A percentile compares a stretch with the other conserved stretches of the same genome.
Conservation (phyloP, 257 asterid species). For the Ballota nigra region DNA sequence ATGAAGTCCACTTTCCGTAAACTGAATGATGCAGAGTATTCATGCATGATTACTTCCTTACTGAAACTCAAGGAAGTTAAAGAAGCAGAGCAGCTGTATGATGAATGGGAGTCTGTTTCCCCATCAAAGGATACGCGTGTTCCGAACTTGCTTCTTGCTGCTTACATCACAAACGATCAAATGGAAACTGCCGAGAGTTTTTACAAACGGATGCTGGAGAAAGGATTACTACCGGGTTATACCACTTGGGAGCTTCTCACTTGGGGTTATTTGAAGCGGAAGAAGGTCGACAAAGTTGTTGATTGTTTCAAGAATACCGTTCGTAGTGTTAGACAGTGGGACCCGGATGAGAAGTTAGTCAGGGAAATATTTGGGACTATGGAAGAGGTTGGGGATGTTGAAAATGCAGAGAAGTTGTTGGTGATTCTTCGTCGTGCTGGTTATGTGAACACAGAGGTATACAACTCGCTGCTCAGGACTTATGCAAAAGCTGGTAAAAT, state of each 20-base stretch:
- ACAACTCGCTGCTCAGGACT: slow-evolving; percentile 69
- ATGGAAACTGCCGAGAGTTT: slow-evolving; percentile 74
- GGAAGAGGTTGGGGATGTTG: slow-evolving; percentile 67
- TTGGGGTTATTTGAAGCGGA: slow-evolving; percentile 68
- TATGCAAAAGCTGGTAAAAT: slow-evolving; percentile 74
- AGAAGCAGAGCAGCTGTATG: slow-evolving; percentile 72
- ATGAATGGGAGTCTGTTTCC: slow-evolving; percentile 85
- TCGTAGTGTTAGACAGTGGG: slow-evolving; percentile 67
- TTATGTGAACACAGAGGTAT: slow-evolving; percentile 50
- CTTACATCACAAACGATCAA: slow-evolving; percentile 53
- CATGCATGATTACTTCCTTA: slow-evolving; percentile 68
- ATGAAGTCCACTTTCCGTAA: slow-evolving; percentile 64
- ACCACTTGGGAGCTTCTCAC: slow-evolving; percentile 94
- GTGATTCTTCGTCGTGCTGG: slow-evolving; percentile 57
- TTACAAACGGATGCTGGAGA: slow-evolving; percentile 47
- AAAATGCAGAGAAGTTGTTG: slow-evolving; percentile 65
- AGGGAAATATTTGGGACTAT: slow-evolving; percentile 43
- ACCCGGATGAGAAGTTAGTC: slow-evolving; percentile 60
- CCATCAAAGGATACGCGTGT: slow-evolving; percentile 73
- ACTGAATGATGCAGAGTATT: slow-evolving; percentile 71
- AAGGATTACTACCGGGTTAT: slow-evolving; percentile 55
- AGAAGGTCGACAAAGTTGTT: slow-evolving; percentile 42
- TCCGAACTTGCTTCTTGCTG: slow-evolving; percentile 80
- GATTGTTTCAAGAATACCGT: slow-evolving; percentile 66
- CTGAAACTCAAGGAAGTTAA: slow-evolving; percentile 56